phyloP scores from a whole-genome alignment of 1,284 basidiomycete species.

The Pseudozyma hubeiensis region DNA sequence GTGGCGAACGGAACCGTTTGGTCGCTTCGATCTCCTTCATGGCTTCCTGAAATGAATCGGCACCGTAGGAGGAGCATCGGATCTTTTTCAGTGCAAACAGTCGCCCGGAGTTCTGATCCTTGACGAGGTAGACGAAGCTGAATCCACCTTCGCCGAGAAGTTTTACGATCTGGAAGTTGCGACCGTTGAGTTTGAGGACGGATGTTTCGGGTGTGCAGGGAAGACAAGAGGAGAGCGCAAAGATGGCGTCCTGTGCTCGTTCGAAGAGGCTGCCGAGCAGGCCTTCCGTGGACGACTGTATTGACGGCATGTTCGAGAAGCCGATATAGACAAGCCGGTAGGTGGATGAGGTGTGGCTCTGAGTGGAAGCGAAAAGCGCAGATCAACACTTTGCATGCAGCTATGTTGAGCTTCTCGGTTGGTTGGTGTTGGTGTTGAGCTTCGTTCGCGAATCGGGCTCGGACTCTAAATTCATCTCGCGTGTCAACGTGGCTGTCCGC shows the following conservation, averaged over 20 bases:
- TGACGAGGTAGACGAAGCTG: conserved; percentile 66
- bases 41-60: conserved; percentile 63
- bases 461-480: not conserved
- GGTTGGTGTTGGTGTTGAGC: conserved; percentile 7
- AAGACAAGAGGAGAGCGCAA: conserved; percentile 55
- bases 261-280: conserved; percentile 43
- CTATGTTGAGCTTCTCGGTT: conserved; percentile 1
- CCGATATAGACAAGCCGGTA: not conserved
- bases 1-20: conserved; percentile 64
- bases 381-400: conserved; percentile 26
- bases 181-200: conserved; percentile 61
- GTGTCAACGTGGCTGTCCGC: conserved; percentile 1
- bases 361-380: not conserved
- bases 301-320: conserved; percentile 26
- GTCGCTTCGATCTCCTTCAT: conserved; percentile 68
- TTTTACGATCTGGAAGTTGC: conserved; percentile 60
- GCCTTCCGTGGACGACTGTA: conserved; percentile 23
- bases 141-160: conserved; percentile 68
- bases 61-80: conserved; percentile 63
- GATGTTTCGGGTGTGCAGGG: conserved; percentile 52
- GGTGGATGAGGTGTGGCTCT: not conserved
- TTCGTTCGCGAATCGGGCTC: not conserved
- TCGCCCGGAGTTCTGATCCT: conserved; percentile 60
- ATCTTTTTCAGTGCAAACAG: conserved; percentile 69
- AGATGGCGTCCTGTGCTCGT: conserved; percentile 54